phyloP scores from a whole-genome alignment of 768 basidiomycete genomes.

The Daedaleopsis nitida region DNA sequence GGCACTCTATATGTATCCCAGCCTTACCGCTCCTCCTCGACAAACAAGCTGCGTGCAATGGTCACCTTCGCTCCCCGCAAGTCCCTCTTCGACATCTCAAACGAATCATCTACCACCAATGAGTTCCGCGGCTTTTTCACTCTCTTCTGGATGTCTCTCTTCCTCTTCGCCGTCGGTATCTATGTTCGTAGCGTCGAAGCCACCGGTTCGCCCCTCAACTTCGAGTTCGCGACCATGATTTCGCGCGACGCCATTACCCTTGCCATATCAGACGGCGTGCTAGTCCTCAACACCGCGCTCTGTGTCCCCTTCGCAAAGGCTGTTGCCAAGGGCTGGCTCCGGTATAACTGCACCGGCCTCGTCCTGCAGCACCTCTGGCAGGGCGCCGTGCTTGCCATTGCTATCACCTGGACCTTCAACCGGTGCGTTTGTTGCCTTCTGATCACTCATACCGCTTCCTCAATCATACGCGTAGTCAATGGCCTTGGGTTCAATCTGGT shows the following conservation, averaged over 20 bases:
- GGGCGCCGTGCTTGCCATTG: conserved; percentile 65
- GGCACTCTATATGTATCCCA: conserved; percentile 77
- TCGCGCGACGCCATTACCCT: conserved; percentile 83
- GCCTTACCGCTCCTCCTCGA: conserved; percentile 70
- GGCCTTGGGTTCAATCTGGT: conserved; percentile 98
- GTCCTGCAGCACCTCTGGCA: conserved; percentile 83
- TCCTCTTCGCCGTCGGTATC: conserved; percentile 76
- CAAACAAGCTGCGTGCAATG: conserved; percentile 79
- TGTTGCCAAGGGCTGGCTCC: conserved; percentile 76
- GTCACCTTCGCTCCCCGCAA: conserved; percentile 86
- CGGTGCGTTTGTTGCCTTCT: conserved; percentile 42
- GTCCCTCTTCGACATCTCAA: conserved; percentile 82
- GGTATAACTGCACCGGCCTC: conserved; percentile 75
- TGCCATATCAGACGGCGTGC: conserved; percentile 79
- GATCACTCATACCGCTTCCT: background rate
- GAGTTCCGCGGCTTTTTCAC: conserved; percentile 96
- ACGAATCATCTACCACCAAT: conserved; percentile 72
- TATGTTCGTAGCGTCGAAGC: conserved; percentile 76
- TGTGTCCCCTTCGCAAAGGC: conserved; percentile 86
- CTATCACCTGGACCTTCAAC: conserved; percentile 90
- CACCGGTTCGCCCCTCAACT: conserved; percentile 76
- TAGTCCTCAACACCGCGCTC: conserved; percentile 73
- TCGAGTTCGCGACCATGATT: conserved; percentile 84
- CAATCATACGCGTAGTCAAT: conserved; percentile 54
- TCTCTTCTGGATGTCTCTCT: conserved; percentile 91